phyloP scores from a whole-genome alignment of 1,284 basidiomycete species.

The Cryptococcus sp. region DNA sequence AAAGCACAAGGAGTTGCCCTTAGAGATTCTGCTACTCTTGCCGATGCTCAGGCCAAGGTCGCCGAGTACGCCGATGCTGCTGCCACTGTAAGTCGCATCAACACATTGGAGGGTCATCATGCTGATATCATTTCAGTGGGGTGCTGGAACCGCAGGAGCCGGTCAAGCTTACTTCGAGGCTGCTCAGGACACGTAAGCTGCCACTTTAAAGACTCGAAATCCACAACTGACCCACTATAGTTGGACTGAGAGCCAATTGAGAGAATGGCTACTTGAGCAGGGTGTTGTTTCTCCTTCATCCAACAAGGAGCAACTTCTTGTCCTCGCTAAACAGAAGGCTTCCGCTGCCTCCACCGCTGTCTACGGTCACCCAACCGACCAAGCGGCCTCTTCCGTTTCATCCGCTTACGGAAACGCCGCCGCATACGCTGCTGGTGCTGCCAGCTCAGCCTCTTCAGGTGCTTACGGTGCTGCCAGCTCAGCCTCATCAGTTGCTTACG shows the following conservation, averaged over 20 bases:
- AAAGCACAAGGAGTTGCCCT: constrained; percentile 62
- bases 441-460: constrained; percentile 11
- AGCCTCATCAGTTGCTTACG: constrained; percentile 47
- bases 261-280: constrained; percentile 78
- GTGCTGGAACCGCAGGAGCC: constrained; percentile 56
- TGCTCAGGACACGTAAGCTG: constrained; percentile 46
- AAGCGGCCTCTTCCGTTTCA: constrained; percentile 23
- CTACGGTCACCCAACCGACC: constrained; percentile 55
- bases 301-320: constrained; percentile 69
- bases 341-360: constrained; percentile 53
- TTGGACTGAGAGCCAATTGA: constrained; percentile 77
- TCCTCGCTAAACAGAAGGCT: constrained; percentile 66
- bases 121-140: constrained; percentile 49
- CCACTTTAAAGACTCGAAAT: neutral
- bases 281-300: constrained; percentile 76
- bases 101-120: neutral
- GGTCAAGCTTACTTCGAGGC: constrained; percentile 66
- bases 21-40: constrained; percentile 50
- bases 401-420: constrained; percentile 49
- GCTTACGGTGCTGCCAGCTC: constrained; percentile 54
- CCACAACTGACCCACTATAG: constrained; percentile 42
- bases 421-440: constrained; percentile 45
- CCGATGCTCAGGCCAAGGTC: constrained; percentile 52
- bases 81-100: constrained; percentile 37
- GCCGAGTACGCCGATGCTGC: constrained; percentile 54